Evolutionary conservation across 768 basidiomycete genomes (phyloP), one percentile per base, ranked within the genome.

Genomic region (Boletus vermiculosoides): DNA sequence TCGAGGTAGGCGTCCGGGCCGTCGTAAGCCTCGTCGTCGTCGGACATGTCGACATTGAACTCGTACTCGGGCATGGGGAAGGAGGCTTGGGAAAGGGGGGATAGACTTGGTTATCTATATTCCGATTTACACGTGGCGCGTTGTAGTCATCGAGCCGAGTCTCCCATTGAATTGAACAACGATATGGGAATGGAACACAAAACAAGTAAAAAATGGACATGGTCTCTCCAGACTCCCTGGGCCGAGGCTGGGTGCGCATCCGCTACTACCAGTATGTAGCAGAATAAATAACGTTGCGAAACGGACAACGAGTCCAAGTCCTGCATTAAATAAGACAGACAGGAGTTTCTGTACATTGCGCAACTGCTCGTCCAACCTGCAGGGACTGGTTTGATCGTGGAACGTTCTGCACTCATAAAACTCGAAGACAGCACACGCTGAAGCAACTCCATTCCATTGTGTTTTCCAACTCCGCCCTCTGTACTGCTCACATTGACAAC

Each of bases 1-100:
- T 74, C 74, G 20, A 72, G 56, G 45, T 70, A 69, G 44, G 65
- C 74, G 41, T 74, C 73, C 8, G 72, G 73, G n/a, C 73, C 72
- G 1, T 70, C 64, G 40, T 65, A 73, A 18, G 55, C 71, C 33
- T 71, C 72, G 8, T 74, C 76, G 28, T 66, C 68, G 36, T 34
- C 31, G 23, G 55, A 50, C 49, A 61, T 46, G 51, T 62, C 59
- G 42, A 59, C 56, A 40, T 66, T 53, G 30, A 63, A 60, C 13
- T 67, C 63, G 62, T 66, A 62, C 13, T 55, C 50, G 18, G 61
- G 45, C 70, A 71, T 62, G 49, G 49, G 34, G 34, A 33, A 39
- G 18, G 30, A 23, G 15, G 54, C 39, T 56, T 45, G 44, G 49
- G 57, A 52, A 52, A 10, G 30, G 45, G 6, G 10, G 22, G 34